These are phyloP conservation scores for Rhizopogon roseolus DNA, from an alignment of 768 basidiomycete species.

Conservation along the genomic window DNA sequence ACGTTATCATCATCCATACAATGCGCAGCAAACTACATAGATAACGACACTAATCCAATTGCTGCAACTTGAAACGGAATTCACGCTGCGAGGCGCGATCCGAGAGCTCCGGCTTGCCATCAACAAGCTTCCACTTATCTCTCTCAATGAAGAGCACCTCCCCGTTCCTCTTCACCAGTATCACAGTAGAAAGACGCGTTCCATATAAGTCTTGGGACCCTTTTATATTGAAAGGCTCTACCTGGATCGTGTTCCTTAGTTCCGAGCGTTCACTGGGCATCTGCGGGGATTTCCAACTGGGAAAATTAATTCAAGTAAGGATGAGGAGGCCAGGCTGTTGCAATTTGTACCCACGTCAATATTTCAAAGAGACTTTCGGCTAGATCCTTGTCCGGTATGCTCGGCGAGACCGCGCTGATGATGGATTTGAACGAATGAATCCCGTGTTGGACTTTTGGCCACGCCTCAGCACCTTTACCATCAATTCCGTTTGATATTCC, in stretches of 20 bases:
- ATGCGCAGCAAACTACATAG: constrained; percentile 13
- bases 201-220: constrained; percentile 39
- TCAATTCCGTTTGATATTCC: constrained; percentile 78
- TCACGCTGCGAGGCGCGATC: constrained; percentile 42
- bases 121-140: constrained; percentile 55
- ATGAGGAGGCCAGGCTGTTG: constrained; percentile 1
- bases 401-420: constrained; percentile 31
- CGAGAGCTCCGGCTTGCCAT: constrained; percentile 35
- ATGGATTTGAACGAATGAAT: constrained; percentile 39
- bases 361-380: constrained; percentile 57
- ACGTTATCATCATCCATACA: constrained; percentile 15
- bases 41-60: constrained; percentile 11
- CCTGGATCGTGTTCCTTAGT: constrained; percentile 59
- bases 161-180: constrained; percentile 60
- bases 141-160: constrained; percentile 65
- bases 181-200: constrained; percentile 69
- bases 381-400: constrained; percentile 46
- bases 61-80: constrained; percentile 43
- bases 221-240: constrained; percentile 42
- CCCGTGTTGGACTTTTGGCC: constrained; percentile 74
- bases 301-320: constrained; percentile 13
- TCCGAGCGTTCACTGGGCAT: constrained; percentile 46
- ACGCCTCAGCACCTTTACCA: constrained; percentile 50
- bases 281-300: constrained; percentile 43
- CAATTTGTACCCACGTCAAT: constrained; percentile 53